phyloP scores from a whole-genome alignment of 371 early-diverging fungal genomes.

The Mortierella sp. region DNA sequence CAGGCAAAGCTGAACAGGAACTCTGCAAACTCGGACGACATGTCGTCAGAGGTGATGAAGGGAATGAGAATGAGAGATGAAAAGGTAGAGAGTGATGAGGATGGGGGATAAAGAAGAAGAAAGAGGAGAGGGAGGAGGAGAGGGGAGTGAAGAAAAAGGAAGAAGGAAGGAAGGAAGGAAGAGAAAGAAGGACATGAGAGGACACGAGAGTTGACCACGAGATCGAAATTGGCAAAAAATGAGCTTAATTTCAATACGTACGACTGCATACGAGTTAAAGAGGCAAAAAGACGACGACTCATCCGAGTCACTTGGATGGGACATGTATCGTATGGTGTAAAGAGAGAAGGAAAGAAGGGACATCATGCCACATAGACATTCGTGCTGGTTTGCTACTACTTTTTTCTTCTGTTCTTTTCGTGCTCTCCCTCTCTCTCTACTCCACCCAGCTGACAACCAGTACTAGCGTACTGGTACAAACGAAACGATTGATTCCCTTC shows the following conservation, averaged over 20 bases:
- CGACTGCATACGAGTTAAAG: not conserved
- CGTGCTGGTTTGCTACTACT: too few species aligned
- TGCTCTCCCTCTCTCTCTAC: too few species aligned
- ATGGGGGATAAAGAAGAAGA: not conserved
- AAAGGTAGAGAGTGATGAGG: not conserved
- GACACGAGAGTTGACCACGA: not conserved
- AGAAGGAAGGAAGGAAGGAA: not conserved
- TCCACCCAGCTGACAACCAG: too few species aligned
- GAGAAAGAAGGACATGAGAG: not conserved
- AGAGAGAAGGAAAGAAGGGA: too few species aligned
- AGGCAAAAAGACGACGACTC: too few species aligned
- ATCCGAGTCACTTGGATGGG: too few species aligned
- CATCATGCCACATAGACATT: too few species aligned
- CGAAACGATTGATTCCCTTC: too few species aligned
- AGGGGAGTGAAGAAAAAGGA: not conserved
- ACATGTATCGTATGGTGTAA: too few species aligned
- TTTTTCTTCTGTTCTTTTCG: too few species aligned
- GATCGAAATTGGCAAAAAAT: too few species aligned
- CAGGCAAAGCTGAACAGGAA: slow-evolving; percentile 50
- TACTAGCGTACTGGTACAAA: too few species aligned
- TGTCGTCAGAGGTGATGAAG: not conserved
- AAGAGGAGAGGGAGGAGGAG: not conserved
- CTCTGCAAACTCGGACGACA: slow-evolving; percentile 46
- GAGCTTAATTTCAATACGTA: not conserved
- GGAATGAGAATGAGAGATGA: not conserved